Conservation (phyloP, 1,139 yeast species). For the Saccharomycopsis hybrid region DNA sequence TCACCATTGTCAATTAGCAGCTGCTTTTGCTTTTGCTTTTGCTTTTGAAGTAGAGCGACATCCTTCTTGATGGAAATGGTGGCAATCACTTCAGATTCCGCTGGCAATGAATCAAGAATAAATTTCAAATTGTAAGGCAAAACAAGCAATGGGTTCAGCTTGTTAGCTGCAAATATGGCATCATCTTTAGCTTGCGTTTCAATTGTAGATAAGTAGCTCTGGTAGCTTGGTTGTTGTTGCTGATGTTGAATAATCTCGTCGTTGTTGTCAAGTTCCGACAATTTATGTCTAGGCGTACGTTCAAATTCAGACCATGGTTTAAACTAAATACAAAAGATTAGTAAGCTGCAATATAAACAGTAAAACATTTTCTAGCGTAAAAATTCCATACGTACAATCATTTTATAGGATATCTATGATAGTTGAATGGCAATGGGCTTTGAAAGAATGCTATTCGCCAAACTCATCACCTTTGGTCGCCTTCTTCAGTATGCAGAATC, state of each 20-base stretch:
- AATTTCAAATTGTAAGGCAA: conserved; percentile 31
- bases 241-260: background rate
- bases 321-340: conserved; percentile 27
- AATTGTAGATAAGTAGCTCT: background rate
- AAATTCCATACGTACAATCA: too few relatives aligned
- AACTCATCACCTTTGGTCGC: too few relatives aligned
- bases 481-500: too few relatives aligned
- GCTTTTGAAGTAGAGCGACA: conserved; percentile 13
- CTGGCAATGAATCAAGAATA: conserved; percentile 26
- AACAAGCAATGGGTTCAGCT: conserved; percentile 2
- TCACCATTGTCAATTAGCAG: conserved; percentile 19
- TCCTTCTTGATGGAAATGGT: conserved; percentile 2
- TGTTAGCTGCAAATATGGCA: background rate
- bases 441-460: too few relatives aligned
- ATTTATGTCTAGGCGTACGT: conserved; percentile 36
- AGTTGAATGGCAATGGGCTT: too few relatives aligned
- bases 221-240: background rate
- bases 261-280: conserved; percentile 34
- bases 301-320: conserved; percentile 40
- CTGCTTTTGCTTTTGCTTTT: conserved; percentile 26
- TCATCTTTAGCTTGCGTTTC: background rate
- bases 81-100: conserved; percentile 25
- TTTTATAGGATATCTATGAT: too few relatives aligned
- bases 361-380: too few relatives aligned
- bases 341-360: background rate